Conservation (phyloP, 2,329 filamentous ascomycete species). For the Magnaporthiopsis incrustans region DNA sequence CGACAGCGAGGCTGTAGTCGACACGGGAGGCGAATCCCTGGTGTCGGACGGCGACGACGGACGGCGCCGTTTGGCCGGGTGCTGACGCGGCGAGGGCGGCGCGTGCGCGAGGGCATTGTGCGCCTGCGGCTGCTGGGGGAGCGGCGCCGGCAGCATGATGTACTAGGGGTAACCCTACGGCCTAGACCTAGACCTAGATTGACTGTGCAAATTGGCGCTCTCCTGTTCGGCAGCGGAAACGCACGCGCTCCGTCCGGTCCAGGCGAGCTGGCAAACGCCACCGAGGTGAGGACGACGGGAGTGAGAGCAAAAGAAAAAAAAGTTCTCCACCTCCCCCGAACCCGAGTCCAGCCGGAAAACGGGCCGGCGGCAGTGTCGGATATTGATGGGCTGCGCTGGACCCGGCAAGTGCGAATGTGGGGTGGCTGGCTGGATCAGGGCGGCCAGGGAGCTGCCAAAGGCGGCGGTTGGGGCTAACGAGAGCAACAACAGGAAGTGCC, state of each 20-base stretch:
- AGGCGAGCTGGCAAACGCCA: background rate
- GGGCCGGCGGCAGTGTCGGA: background rate
- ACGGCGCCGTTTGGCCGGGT: constrained; percentile 50
- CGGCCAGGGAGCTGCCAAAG: background rate
- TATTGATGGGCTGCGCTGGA: background rate
- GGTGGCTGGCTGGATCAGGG: background rate
- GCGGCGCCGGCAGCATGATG: background rate
- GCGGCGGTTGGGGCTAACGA: background rate
- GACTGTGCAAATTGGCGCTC: background rate
- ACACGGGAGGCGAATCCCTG: constrained; percentile 32
- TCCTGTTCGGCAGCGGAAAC: background rate
- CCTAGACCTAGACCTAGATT: background rate
- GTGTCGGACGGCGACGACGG: constrained; percentile 40
- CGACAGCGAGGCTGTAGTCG: constrained; percentile 18
- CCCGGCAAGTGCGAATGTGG: background rate
- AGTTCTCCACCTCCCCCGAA: background rate
- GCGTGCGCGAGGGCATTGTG: constrained; percentile 35
- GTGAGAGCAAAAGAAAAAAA: background rate
- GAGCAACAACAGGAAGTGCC: background rate
- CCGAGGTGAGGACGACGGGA: background rate
- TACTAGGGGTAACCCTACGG: background rate
- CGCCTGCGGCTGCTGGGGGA: background rate
- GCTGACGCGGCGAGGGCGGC: constrained; percentile 40
- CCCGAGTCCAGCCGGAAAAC: background rate
- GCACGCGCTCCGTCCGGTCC: background rate